Conservation (phyloP, 2,329 filamentous ascomycete species). For the Periconia digitata region DNA sequence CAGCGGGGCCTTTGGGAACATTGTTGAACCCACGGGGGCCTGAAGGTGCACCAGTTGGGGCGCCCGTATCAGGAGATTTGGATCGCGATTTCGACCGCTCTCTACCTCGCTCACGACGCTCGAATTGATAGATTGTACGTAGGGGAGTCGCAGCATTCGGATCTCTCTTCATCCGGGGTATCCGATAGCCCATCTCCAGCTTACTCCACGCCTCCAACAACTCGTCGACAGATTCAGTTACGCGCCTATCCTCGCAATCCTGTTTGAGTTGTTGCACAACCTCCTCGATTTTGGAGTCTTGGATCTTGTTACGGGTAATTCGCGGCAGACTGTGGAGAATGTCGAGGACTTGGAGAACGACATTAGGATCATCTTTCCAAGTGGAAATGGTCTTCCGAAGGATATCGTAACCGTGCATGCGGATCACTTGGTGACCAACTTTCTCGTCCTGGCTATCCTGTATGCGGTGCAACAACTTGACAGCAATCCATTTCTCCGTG, state of each 20-base stretch:
- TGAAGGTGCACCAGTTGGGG: conserved; percentile 32
- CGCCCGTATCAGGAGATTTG: conserved; percentile 49
- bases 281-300: conserved; percentile 90
- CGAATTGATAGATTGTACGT: conserved; percentile 58
- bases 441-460: conserved; percentile 84
- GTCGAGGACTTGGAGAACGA: conserved; percentile 84
- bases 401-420: conserved; percentile 97
- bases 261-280: conserved; percentile 69
- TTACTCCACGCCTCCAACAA: conserved; percentile 86
- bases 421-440: conserved; percentile 84
- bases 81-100: conserved; percentile 54
- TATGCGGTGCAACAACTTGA: conserved; percentile 88
- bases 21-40: conserved; percentile 53
- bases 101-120: conserved; percentile 56
- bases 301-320: conserved; percentile 94
- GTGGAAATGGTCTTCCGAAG: conserved; percentile 82
- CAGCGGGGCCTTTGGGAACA: conserved; percentile 57
- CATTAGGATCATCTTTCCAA: conserved; percentile 87
- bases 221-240: conserved; percentile 69
- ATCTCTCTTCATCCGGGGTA: conserved; percentile 85
- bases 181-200: conserved; percentile 87
- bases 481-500: conserved; percentile 99
- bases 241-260: conserved; percentile 69
- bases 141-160: conserved; percentile 55
- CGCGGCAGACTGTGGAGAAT: conserved; percentile 88